Evolutionary conservation across 257 asterid species (phyloP), one percentile per base, ranked within the genome.

Genomic region (Datura wrightii): DNA sequence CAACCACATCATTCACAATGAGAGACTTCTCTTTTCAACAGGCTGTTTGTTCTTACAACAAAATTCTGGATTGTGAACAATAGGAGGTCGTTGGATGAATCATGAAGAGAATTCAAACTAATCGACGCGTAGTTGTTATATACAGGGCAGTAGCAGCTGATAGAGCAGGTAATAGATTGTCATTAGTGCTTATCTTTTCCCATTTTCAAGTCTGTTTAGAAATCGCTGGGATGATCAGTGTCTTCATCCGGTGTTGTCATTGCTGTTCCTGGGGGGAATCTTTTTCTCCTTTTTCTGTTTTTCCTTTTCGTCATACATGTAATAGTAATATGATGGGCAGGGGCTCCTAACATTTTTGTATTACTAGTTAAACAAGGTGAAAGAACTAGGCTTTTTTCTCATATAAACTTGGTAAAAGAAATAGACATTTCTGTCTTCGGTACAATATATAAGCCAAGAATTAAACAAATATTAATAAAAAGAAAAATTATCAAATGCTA

Each of bases 1-100:
- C 88, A 90, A 16, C 94, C 94, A 5, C 90, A 87, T 85, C 90
- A 89, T 58, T 89, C 91, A 36, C 97, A 91, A 89, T 92, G 87
- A 90, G 41, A 44, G 71, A 36, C 60, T 79, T 56, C 76, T 60
- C 76, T n/a, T 65, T 79, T 34, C 39, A 50, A 48, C 41, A 60
- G 80, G 15, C 76, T 18, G 48, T 39, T n/a, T 18, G 48, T 39
- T n/a, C 15, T 67, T 44, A 63, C 84, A 80, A 31, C 84, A 59
- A 76, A 50, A 31, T 50, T 50, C 82, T 6, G 56, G 84, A 82
- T 24, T 69, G 76, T 42, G 60, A 82, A 37, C 65, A 19, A 56
- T 41, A 80, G 71, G 83, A 19, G 53, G 44, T 60, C 39, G 4
- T 37, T 80, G 52, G 83, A 80, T 6, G 48, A 56, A 58, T 70